phyloP scores from a whole-genome alignment of 257 asterid genomes.

The Nicotiana undulata region DNA sequence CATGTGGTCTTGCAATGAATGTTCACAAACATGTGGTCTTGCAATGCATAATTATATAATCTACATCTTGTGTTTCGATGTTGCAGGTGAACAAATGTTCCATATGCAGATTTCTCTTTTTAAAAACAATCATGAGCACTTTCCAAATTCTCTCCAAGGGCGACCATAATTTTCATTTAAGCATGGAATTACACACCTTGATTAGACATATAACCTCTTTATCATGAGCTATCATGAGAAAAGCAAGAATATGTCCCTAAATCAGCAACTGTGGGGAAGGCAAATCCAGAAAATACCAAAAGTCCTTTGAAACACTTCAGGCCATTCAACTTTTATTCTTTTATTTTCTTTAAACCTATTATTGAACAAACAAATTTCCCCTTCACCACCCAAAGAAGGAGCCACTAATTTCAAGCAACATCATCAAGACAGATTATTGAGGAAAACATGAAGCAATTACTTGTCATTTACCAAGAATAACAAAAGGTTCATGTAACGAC shows the following conservation, averaged over 20 bases:
- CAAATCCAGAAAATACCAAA: conserved; percentile 22
- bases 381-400: conserved; percentile 12
- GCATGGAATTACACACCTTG: too few species aligned
- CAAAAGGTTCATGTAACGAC: too few species aligned
- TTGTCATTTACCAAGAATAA: conserved; percentile 17
- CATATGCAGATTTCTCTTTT: too few species aligned
- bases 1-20: too few species aligned
- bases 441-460: conserved; percentile 6
- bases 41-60: too few species aligned
- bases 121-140: too few species aligned
- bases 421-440: neutral
- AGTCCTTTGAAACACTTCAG: conserved; percentile 44
- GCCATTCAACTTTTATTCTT: conserved; percentile 35
- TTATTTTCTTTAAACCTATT: conserved; percentile 54
- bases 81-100: too few species aligned
- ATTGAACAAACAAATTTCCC: conserved; percentile 16
- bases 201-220: too few species aligned
- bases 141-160: too few species aligned
- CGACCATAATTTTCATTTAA: too few species aligned
- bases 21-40: too few species aligned
- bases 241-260: conserved; percentile 27
- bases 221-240: conserved; percentile 3
- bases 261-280: conserved; percentile 30
- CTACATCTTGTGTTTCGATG: too few species aligned
- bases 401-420: neutral